Evolutionary conservation across 768 basidiomycete species (phyloP), one percentile per base, ranked within the genome.

Genomic region (Leccinellum rugosiceps): DNA sequence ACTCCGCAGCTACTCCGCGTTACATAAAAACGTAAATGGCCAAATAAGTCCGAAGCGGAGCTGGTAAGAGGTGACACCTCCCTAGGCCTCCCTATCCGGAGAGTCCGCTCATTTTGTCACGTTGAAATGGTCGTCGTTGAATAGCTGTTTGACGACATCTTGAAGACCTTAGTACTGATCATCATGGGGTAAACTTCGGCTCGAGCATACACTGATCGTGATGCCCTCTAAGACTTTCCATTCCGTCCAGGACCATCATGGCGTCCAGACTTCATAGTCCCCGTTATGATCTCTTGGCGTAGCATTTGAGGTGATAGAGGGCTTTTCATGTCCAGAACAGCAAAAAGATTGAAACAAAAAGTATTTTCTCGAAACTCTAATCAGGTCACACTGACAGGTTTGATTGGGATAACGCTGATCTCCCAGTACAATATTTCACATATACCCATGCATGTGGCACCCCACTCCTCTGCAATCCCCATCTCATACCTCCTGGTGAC

Each of bases 371-470:
- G 32, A 35, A 35, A 15, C 15, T 15, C 34, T 35, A 15, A 35
- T 17, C 34, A 6, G 15, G 15, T 15, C 14, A 17, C 2, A 15
- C 19, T 21, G 11, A 43, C 19, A 15, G 50, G 11, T 51, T 46
- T 54, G 56, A 63, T 52, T 13, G 6, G 34, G 53, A 8, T 13
- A 53, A 23, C 32, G 14, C 26, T 28, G 45, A 50, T 21, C 31
- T 30, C 19, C 49, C n/a, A n/a, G n/a, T 31, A 8, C 15, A 44
- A 30, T 7, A 19, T 56, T 14, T 68, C 63, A 65, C 61, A 65
- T 59, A 68, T 64, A 68, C 57, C 34, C 23, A 7, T 5, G 28
- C 45, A 10, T 28, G 14, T 15, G 41, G n/a, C 19, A 14, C 3
- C 26, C n/a, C 5, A 14, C n/a, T 35, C 17, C 25, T 30, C 38